phyloP scores from a whole-genome alignment of 371 early-diverging fungal species.

The Mortierella sp. region DNA sequence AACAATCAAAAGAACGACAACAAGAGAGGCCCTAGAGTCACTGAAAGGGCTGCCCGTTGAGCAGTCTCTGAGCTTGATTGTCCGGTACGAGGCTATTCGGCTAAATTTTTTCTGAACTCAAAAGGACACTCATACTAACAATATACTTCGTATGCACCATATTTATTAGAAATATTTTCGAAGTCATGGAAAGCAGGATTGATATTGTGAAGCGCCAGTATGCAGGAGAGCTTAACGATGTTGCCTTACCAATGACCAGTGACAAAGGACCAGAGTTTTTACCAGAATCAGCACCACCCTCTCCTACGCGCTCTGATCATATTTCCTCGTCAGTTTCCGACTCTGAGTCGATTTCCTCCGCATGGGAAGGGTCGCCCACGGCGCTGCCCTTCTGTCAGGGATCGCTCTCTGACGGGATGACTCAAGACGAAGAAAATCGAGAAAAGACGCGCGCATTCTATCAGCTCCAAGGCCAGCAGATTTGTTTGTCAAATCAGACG shows the following conservation, averaged over 20 bases:
- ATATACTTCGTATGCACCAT: background rate
- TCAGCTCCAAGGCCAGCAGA: slow-evolving; percentile 45
- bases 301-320: slow-evolving; percentile 18
- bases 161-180: slow-evolving; percentile 42
- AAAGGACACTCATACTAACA: background rate
- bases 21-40: slow-evolving; percentile 21
- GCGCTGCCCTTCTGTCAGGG: slow-evolving; percentile 14
- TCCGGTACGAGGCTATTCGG: slow-evolving; percentile 24
- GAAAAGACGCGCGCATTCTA: slow-evolving; percentile 33
- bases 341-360: background rate
- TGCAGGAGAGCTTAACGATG: slow-evolving; percentile 42
- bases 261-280: slow-evolving; percentile 29
- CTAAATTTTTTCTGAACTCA: background rate
- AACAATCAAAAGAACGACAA: slow-evolving; percentile 17
- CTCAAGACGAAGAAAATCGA: slow-evolving; percentile 33
- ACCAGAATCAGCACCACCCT: slow-evolving; percentile 30
- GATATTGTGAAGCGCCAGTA: slow-evolving; percentile 55
- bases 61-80: slow-evolving; percentile 32
- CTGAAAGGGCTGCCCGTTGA: slow-evolving; percentile 21
- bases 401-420: slow-evolving; percentile 25
- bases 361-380: slow-evolving; percentile 11
- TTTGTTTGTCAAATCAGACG: slow-evolving; percentile 34
- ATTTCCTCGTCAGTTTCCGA: background rate
- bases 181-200: slow-evolving; percentile 52
- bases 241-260: slow-evolving; percentile 22